phyloP scores from a whole-genome alignment of 2,329 filamentous ascomycete genomes.

The Phialocephala sp. region DNA sequence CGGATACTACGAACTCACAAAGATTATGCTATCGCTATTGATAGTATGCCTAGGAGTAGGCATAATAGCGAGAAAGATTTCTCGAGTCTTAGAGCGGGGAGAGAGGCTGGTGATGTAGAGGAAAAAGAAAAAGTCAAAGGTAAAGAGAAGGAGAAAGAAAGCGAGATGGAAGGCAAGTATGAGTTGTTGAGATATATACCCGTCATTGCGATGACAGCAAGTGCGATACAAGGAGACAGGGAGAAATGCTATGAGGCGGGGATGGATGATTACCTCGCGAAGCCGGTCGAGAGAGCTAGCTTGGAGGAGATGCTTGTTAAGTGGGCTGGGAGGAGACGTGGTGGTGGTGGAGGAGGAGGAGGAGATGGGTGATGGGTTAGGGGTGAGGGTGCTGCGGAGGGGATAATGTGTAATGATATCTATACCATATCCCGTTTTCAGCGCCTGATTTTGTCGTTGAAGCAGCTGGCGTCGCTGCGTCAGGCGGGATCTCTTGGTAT shows the following conservation, averaged over 20 bases:
- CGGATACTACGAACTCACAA: conserved; percentile 48
- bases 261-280: conserved; percentile 58
- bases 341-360: too few relatives aligned
- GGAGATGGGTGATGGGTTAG: not conserved
- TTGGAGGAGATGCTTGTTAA: conserved; percentile 37
- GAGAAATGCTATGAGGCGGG: conserved; percentile 57
- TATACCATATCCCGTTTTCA: conserved; percentile 1
- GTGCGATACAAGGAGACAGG: conserved; percentile 54
- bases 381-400: not conserved
- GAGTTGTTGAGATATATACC: conserved; percentile 47
- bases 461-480: too few relatives aligned
- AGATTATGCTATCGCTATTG: conserved; percentile 17
- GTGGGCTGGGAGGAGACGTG: conserved; percentile 30
- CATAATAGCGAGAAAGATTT: not conserved
- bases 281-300: conserved; percentile 48
- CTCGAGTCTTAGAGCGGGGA: not conserved
- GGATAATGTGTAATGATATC: not conserved
- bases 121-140: not conserved
- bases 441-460: not conserved
- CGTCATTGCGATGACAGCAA: conserved; percentile 57
- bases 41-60: too few relatives aligned
- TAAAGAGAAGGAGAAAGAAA: not conserved
- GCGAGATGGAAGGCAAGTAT: too few relatives aligned
- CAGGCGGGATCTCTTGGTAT: too few relatives aligned
- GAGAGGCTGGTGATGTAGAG: too few relatives aligned